Evolutionary conservation across 176 grass and related monocot genomes (phyloP), one percentile per base, ranked within the genome.

Genomic region (Miscanthus lutarioriparius): DNA sequence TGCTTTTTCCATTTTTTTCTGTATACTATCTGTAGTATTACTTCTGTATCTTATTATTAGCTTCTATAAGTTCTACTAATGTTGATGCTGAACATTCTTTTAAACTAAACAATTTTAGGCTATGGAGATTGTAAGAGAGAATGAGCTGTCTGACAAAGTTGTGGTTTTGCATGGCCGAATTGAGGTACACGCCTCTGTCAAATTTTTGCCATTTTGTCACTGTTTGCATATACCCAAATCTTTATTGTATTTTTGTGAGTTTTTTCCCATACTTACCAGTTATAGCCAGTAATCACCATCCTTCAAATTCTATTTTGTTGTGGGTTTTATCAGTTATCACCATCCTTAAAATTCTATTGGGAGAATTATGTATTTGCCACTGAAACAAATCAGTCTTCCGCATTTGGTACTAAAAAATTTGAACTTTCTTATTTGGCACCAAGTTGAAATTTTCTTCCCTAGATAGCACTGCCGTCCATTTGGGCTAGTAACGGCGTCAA

Each of bases 81-180:
- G 8, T 16, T 86, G 61, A 69, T 75, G 79, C 23, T 41, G 6
- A 68, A 81, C 37, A 67, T 80, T 78, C 26, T 72, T 72, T 74
- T 85, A 45, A 89, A 82, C 49, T 84, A 80, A 65, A 86, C n/a
- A 62, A 62, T 26, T 33, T 83, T 39, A 96, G 97, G 97, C 97
- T 91, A 83, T 81, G 77, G 93, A 96, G 67, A 91, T 99, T 91
- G 97, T 99, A 6, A 91, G 79, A 91, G 97, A 94, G 77, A 99
- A 99, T 82, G 92, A 89, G 86, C 67, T 99, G 37, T 96, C 91
- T 80, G 93, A 96, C 68, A 99, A 89, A 91, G 80, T 99, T 76
- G 89, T 93, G 64, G 97, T 99, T 91, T 87, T 99, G 45, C 93
- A 92, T 82, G 91, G 86, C 64, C 90, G 93, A 88, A 85, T 99